A percentile compares a stretch with the other conserved stretches of the same genome.
These are phyloP conservation scores for Aspergillus coremiiformis DNA, from an alignment of 495 filamentous ascomycete species.

Conservation along the genomic window DNA sequence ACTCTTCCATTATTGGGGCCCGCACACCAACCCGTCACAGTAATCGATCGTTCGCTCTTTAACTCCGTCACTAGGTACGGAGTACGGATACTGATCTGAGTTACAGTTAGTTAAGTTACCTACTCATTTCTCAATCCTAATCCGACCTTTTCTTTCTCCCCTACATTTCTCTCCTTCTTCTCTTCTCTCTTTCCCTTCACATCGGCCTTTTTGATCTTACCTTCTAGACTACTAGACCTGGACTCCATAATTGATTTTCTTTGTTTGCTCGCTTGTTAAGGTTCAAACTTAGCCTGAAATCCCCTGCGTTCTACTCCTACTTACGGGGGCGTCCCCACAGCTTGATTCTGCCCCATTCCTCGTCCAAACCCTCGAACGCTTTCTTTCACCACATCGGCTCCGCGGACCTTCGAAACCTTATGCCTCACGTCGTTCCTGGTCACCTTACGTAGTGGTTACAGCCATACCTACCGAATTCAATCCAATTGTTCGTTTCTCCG, in stretches of 20 bases:
- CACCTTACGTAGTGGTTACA: slow-evolving; percentile 3
- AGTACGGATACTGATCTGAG: background rate
- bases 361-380: slow-evolving; percentile 8
- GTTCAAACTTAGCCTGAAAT: background rate
- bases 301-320: background rate
- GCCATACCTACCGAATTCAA: background rate
- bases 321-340: slow-evolving; percentile 6
- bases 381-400: slow-evolving; percentile 4
- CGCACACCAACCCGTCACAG: background rate
- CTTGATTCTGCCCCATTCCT: slow-evolving; percentile 22
- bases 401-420: slow-evolving; percentile 10
- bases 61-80: background rate
- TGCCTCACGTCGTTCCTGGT: slow-evolving; percentile 7
- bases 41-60: background rate
- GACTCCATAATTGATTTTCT: background rate
- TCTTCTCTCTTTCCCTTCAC: background rate
- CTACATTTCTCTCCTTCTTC: background rate
- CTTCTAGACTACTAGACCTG: background rate
- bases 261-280: background rate
- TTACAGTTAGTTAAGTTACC: no score
- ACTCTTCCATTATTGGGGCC: background rate
- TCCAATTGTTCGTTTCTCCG: background rate
- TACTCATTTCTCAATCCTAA: background rate
- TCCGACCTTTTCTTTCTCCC: slow-evolving; percentile 2
- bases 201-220: slow-evolving; percentile 1